Evolutionary conservation across 1,284 basidiomycete species (phyloP).

Genomic region (Thelephora terrestris): DNA sequence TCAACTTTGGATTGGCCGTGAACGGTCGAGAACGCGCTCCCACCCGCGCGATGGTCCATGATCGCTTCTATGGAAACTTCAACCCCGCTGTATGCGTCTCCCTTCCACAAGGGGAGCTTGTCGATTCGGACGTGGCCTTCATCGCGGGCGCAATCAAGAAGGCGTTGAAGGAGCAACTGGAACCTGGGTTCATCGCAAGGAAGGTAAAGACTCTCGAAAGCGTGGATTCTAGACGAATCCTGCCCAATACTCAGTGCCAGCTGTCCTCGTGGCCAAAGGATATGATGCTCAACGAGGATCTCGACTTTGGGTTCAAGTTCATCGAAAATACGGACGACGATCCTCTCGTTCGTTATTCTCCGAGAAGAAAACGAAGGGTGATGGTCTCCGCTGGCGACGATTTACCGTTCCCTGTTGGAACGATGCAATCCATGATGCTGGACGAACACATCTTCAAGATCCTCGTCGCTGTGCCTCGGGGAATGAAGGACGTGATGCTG

Average conservation of each 20-base stretch:
- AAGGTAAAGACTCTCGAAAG: not conserved
- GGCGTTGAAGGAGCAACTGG: not conserved
- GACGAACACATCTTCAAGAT: not conserved
- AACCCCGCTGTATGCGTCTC: not conserved
- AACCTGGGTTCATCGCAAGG: not conserved
- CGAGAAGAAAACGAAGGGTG: not conserved
- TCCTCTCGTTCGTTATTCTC: no score
- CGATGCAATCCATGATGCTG: not conserved
- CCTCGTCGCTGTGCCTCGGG: not conserved
- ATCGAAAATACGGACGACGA: no score
- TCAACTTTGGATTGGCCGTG: not conserved
- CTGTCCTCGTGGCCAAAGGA: not conserved
- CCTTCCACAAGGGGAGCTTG: not conserved
- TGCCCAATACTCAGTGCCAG: not conserved
- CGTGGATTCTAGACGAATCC: not conserved
- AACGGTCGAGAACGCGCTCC: not conserved
- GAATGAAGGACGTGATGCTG: not conserved
- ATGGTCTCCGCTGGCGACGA: not conserved
- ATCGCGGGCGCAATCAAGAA: not conserved
- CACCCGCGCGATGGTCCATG: not conserved
- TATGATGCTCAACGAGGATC: not conserved
- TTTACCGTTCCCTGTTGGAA: not conserved
- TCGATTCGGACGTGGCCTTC: not conserved
- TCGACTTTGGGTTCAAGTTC: not conserved
- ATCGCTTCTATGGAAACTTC: not conserved